phyloP scores from a whole-genome alignment of 768 basidiomycete species.

The Suillus variegatus region DNA sequence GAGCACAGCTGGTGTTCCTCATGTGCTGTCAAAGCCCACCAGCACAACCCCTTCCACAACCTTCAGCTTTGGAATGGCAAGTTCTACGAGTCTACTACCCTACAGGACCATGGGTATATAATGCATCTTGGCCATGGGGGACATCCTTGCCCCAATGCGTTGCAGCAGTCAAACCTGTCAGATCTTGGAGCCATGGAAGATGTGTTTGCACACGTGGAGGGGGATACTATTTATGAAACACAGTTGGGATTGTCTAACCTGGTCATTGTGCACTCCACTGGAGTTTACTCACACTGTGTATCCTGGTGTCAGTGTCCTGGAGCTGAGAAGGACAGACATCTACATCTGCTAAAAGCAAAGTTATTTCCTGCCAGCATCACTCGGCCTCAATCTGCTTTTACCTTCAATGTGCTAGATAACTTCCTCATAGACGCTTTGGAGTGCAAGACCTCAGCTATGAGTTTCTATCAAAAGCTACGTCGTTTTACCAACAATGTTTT shows the following conservation, averaged over 20 bases:
- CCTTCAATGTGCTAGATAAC: too few species aligned
- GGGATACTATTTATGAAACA: background rate
- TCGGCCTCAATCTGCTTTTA: too few species aligned
- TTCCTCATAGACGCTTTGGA: too few species aligned
- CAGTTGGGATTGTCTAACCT: background rate
- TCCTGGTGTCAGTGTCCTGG: too few species aligned
- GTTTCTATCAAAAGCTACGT: too few species aligned
- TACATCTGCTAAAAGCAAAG: too few species aligned
- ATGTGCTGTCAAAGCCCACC: conserved; percentile 1
- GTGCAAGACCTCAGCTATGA: too few species aligned
- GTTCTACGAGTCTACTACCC: conserved; percentile 14
- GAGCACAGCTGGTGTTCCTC: conserved; percentile 6
- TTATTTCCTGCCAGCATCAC: too few species aligned
- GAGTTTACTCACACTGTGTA: too few species aligned
- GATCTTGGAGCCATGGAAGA: background rate
- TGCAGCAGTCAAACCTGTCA: background rate
- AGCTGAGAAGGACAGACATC: too few species aligned
- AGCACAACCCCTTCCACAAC: conserved; percentile 16
- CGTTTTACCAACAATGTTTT: too few species aligned
- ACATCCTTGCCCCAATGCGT: conserved; percentile 12
- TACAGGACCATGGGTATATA: conserved; percentile 20
- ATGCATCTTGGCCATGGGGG: conserved; percentile 26
- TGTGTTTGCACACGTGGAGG: background rate
- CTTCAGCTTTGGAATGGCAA: conserved; percentile 23
- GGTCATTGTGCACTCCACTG: conserved; percentile 5